These are phyloP conservation scores for Pleurotus djamor DNA, from an alignment of 768 basidiomycete genomes.

Conservation along the genomic window DNA sequence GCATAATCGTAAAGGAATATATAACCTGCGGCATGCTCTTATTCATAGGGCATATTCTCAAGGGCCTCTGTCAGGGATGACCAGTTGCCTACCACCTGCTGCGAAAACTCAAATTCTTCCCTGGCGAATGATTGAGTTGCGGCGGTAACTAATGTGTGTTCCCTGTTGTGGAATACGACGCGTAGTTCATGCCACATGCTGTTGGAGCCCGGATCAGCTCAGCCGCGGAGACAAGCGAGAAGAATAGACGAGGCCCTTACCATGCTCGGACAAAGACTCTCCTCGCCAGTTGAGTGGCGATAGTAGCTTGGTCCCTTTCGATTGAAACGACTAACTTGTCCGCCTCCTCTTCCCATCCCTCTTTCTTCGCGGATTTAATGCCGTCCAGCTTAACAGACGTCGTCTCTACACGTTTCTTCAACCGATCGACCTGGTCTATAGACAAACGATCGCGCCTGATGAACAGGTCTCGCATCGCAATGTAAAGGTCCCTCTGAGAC, in stretches of 20 bases:
- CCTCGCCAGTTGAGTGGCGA: constrained; percentile 70
- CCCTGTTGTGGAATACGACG: constrained; percentile 87
- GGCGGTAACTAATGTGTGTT: constrained; percentile 78
- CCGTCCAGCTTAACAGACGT: constrained; percentile 76
- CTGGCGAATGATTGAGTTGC: constrained; percentile 70
- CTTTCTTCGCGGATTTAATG: constrained; percentile 66
- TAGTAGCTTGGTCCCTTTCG: constrained; percentile 84
- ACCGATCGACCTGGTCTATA: constrained; percentile 81
- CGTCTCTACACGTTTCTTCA: constrained; percentile 83
- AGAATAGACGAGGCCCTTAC: constrained; percentile 36
- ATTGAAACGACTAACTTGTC: constrained; percentile 71
- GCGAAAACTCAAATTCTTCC: constrained; percentile 70
- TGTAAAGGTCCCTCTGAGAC: constrained; percentile 81
- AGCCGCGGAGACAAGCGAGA: constrained; percentile 8
- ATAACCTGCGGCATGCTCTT: constrained; percentile 15
- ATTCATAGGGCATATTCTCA: constrained; percentile 86
- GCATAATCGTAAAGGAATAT: background rate
- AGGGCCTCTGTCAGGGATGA: constrained; percentile 65
- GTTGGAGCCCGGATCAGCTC: background rate
- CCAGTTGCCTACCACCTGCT: constrained; percentile 72
- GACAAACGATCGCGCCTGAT: constrained; percentile 87
- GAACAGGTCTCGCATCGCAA: constrained; percentile 85
- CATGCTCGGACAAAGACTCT: constrained; percentile 87
- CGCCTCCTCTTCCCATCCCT: constrained; percentile 84
- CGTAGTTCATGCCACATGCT: constrained; percentile 98